These are phyloP conservation scores for Myxozyma nipponensis DNA, from an alignment of 805 yeast genomes.

Conservation along the genomic window DNA sequence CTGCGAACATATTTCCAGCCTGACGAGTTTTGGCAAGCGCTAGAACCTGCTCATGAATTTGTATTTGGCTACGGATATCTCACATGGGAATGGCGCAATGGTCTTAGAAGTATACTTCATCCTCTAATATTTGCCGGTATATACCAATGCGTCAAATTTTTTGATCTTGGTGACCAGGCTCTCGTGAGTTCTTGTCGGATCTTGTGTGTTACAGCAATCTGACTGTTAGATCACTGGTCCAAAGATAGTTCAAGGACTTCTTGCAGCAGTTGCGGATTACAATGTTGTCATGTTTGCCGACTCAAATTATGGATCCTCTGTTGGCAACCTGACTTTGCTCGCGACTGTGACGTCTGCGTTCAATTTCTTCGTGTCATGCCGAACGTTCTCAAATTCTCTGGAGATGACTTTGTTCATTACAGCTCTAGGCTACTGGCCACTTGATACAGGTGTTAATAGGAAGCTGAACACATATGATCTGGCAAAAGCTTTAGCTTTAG, in stretches of 20 bases:
- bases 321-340: conserved; percentile 34
- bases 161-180: conserved; percentile 43
- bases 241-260: conserved; percentile 59
- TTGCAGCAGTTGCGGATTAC: conserved; percentile 72
- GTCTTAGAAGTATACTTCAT: conserved; percentile 71
- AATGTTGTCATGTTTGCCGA: conserved; percentile 50
- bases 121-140: conserved; percentile 65
- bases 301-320: conserved; percentile 30
- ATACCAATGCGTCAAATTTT: conserved; percentile 37
- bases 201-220: conserved; percentile 14
- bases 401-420: conserved; percentile 68
- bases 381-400: conserved; percentile 81
- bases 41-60: conserved; percentile 82
- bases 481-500: conserved; percentile 40
- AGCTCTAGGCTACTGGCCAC: conserved; percentile 71
- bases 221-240: conserved; percentile 44
- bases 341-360: conserved; percentile 64
- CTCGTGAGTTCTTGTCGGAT: conserved; percentile 9
- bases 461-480: conserved; percentile 22
- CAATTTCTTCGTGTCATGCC: conserved; percentile 74
- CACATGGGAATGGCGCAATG: conserved; percentile 92
- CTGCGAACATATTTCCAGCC: conserved; percentile 85
- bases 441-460: conserved; percentile 39
- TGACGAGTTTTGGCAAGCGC: conserved; percentile 88
- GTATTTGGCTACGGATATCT: conserved; percentile 76